Conservation (phyloP, 805 yeast genomes). For the Hanseniaspora jakobsenii region DNA sequence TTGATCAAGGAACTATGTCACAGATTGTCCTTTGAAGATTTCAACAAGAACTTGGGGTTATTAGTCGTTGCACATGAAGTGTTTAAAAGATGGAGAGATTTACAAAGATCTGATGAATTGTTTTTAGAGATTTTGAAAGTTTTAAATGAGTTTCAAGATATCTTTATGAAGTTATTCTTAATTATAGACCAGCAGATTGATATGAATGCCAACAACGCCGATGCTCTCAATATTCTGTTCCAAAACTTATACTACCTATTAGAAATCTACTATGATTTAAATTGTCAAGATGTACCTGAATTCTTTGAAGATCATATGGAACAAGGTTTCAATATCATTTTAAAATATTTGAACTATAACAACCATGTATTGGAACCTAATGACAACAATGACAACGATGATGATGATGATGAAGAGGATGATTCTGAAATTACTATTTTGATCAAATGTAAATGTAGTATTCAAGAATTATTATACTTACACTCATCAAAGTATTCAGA, state of each 20-base stretch:
- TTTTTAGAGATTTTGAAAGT: conserved; percentile 81
- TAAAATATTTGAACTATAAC: conserved; percentile 59
- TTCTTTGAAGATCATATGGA: conserved; percentile 85
- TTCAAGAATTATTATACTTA: conserved; percentile 71
- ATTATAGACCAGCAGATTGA: conserved; percentile 57
- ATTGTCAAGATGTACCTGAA: conserved; percentile 96
- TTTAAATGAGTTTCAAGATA: conserved; percentile 65
- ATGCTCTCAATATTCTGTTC: conserved; percentile 43
- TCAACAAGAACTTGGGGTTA: conserved; percentile 70
- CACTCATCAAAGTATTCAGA: conserved; percentile 89
- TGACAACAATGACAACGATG: not conserved
- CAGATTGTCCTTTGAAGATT: conserved; percentile 52
- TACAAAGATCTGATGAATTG: conserved; percentile 80
- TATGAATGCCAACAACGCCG: conserved; percentile 34
- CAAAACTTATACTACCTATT: conserved; percentile 60
- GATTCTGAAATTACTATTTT: conserved; percentile 57
- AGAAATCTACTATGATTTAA: conserved; percentile 82
- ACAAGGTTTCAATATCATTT: conserved; percentile 66
- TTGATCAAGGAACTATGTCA: conserved; percentile 62
- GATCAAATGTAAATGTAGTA: conserved; percentile 64
- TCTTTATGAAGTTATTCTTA: conserved; percentile 60
- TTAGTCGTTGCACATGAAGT: conserved; percentile 88
- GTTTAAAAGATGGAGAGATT: conserved; percentile 92
- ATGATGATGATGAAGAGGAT: conserved; percentile 33
- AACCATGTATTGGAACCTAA: conserved; percentile 38